Base-by-base conservation (phyloP, 2,329 filamentous ascomycete species). In the Aspergillus novofumigatus region DNA sequence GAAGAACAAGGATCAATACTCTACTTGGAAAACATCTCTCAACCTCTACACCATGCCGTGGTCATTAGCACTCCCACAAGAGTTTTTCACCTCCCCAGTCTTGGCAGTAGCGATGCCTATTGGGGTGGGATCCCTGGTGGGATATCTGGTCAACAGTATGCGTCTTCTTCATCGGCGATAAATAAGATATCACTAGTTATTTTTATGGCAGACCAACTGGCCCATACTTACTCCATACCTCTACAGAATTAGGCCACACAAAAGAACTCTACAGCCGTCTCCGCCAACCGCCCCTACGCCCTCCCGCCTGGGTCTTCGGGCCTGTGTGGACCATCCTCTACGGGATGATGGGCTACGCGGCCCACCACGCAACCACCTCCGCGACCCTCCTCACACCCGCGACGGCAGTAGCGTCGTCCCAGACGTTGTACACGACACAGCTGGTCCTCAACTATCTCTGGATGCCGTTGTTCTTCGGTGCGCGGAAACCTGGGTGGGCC, bases 391-490 rank as follows among this genome's bases (percentile, higher is more conserved):
- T 86, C n/a, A 69, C 81, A 41, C 78, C 4, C 7, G 20, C 23
- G 2, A 38, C 57, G 3, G 44, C 80, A 38, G 85, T 88, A 53
- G 83, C 84, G 70, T 81, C 86, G 63, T 88, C 87, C 63, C 87
- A 90, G 57, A 90, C 88, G 0, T 81, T 97, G 29, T 97, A 96
- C 79, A 90, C 89, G 2, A 80, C 92, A 58, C 92, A 97, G 76
- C 86, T 97, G 6, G 89, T 83, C 10, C 80, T 97, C 52, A 97
- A 97, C 72, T 79, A 96, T 29, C 74, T 88, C 54, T 97, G 91
- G 91, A 97, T 92, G 84, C 93, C 93, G 11, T 82, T 97, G 10
- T 97, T 97, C 82, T 97, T 96, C 71, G 82, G 84, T n/a, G 70
- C 88, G 52, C 86, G 87, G 62, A 84, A 85, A 17, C 91, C 92